A percentile compares a stretch with the other conserved stretches of the same genome.
These are phyloP conservation scores for Chlamydomonas eustigma DNA, from an alignment of 139 green algal genomes.

Conservation along the genomic window DNA sequence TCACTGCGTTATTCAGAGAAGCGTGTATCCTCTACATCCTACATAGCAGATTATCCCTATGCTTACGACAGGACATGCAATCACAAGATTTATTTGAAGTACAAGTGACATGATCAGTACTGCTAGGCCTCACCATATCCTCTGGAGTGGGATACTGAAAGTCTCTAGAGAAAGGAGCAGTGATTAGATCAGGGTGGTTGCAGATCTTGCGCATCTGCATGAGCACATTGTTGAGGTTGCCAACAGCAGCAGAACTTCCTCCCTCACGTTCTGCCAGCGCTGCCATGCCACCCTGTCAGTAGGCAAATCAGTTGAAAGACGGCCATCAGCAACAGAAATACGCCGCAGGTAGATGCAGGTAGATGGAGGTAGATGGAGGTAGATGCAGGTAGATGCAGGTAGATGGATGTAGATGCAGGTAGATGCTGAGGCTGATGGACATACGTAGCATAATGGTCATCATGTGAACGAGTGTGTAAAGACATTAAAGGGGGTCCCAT, in stretches of 20 bases:
- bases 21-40: too few species aligned
- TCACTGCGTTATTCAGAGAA: too few species aligned
- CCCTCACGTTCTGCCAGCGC: slow-evolving; percentile 28
- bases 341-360: not conserved
- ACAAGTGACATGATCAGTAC: too few species aligned
- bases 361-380: not conserved
- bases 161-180: slow-evolving; percentile 36
- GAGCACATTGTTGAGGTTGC: slow-evolving; percentile 91
- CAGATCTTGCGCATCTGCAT: slow-evolving; percentile 94
- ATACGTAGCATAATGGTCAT: not conserved
- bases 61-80: too few species aligned
- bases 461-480: not conserved
- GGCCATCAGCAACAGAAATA: too few species aligned
- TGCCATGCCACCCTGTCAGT: slow-evolving; percentile 35
- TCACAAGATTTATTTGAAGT: too few species aligned
- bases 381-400: not conserved
- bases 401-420: not conserved
- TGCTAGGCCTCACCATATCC: slow-evolving; percentile 3
- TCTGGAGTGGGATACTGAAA: slow-evolving; percentile 25
- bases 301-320: not conserved
- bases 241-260: slow-evolving; percentile 9
- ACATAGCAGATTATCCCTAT: too few species aligned
- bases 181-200: slow-evolving; percentile 99
- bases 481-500: too few species aligned
- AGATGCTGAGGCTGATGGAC: not conserved